phyloP scores from a whole-genome alignment of 768 basidiomycete genomes.

The Agaricus bisporus region DNA sequence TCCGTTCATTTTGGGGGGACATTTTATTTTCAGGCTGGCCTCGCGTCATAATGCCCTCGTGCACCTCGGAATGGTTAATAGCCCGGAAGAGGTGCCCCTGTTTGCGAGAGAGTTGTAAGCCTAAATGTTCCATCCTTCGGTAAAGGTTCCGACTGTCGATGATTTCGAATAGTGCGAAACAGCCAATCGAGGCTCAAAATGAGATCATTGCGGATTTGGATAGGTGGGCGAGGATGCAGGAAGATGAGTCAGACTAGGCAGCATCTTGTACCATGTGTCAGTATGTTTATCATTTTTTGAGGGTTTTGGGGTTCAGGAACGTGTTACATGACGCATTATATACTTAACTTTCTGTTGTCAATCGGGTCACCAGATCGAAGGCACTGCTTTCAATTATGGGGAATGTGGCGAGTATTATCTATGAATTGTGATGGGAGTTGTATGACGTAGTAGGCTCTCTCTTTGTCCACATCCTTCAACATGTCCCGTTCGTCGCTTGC shows the following conservation, averaged over 20 bases:
- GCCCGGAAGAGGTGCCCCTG: slow-evolving; percentile 40
- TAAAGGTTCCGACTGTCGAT: slow-evolving; percentile 5
- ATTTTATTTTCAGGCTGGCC: slow-evolving; percentile 33
- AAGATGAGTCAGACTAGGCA: slow-evolving; percentile 6
- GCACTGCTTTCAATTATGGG: not conserved
- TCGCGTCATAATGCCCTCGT: slow-evolving; percentile 57
- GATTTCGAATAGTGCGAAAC: slow-evolving; percentile 26
- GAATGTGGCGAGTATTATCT: not conserved
- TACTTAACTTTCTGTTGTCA: too few relatives aligned
- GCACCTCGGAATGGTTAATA: slow-evolving; percentile 52
- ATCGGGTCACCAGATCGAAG: too few relatives aligned
- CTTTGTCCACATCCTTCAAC: not conserved
- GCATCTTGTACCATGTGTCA: not conserved
- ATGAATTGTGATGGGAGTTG: not conserved
- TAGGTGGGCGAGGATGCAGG: slow-evolving; percentile 17
- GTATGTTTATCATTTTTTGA: not conserved
- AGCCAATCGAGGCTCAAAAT: slow-evolving; percentile 34
- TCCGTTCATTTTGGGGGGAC: not conserved
- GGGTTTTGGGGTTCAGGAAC: not conserved
- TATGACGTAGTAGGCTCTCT: not conserved
- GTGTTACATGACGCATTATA: too few relatives aligned
- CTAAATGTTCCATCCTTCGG: not conserved
- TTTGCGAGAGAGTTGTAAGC: slow-evolving; percentile 69
- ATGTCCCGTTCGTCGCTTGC: slow-evolving; percentile 4
- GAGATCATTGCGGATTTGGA: slow-evolving; percentile 39